These are phyloP conservation scores for Podosphaera fusca DNA, from an alignment of 2,329 filamentous ascomycete genomes.

Conservation along the genomic window DNA sequence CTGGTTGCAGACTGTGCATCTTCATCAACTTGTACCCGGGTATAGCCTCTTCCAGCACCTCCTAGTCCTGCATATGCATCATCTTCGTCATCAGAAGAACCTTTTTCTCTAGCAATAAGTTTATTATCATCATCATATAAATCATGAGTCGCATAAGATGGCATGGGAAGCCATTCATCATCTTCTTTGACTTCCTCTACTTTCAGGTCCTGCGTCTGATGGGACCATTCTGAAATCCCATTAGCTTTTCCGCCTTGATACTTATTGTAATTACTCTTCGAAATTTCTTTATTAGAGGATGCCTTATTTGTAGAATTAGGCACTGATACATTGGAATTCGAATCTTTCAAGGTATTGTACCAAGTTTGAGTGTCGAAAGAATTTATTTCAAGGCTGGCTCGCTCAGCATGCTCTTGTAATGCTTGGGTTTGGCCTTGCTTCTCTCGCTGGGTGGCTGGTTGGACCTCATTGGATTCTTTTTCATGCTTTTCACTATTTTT, in stretches of 20 bases:
- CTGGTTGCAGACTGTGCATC: slow-evolving; percentile 85
- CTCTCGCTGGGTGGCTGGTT: not conserved
- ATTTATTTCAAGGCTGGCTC: not conserved
- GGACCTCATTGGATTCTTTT: not conserved
- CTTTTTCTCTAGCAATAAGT: slow-evolving; percentile 60
- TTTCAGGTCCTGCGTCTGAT: slow-evolving; percentile 48
- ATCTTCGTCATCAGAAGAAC: slow-evolving; percentile 41
- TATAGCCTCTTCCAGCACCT: slow-evolving; percentile 86
- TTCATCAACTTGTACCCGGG: slow-evolving; percentile 80
- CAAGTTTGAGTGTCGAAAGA: not conserved
- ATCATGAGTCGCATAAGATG: slow-evolving; percentile 74
- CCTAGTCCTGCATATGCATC: slow-evolving; percentile 57
- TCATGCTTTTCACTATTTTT: not conserved
- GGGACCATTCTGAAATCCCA: slow-evolving; percentile 60
- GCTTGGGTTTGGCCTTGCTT: not conserved
- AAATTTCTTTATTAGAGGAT: not conserved
- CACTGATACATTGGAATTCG: not conserved
- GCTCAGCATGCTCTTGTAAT: not conserved
- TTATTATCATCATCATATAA: slow-evolving; percentile 88
- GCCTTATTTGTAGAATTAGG: not conserved
- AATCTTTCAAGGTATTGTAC: not conserved
- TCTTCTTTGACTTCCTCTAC: slow-evolving; percentile 34
- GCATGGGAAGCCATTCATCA: slow-evolving; percentile 83
- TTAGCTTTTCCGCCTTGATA: slow-evolving; percentile 8
- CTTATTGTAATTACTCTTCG: slow-evolving; percentile 5